Conservation (phyloP, 1,284 basidiomycete species). For the Phylloboletellus chloephorus region DNA sequence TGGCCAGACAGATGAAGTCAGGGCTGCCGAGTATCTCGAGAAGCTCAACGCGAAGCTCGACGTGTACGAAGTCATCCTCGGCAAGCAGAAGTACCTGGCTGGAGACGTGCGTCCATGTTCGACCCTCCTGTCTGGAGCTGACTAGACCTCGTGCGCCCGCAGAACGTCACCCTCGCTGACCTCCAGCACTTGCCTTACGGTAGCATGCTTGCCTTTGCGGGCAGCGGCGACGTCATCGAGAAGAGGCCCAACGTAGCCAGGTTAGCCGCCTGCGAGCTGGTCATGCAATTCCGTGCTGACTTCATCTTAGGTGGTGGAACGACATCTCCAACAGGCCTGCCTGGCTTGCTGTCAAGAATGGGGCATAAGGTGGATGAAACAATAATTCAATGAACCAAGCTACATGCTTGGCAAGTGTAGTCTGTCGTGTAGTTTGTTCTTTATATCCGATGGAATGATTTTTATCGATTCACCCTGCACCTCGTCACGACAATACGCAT, state of each 20-base stretch:
- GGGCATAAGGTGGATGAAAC: constrained; percentile 4
- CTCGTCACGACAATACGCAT: too few relatives aligned
- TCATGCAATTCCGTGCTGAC: constrained; percentile 2
- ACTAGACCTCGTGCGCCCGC: constrained; percentile 8
- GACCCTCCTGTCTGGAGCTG: not conserved
- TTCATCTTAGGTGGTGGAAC: constrained; percentile 29
- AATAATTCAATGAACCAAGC: too few relatives aligned
- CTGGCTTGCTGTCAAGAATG: constrained; percentile 26
- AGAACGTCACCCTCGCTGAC: constrained; percentile 47
- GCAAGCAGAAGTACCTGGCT: constrained; percentile 44
- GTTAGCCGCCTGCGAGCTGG: constrained; percentile 11
- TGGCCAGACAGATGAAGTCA: constrained; percentile 23
- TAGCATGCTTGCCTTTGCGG: not conserved
- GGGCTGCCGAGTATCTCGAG: constrained; percentile 21
- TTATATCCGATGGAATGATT: too few relatives aligned
- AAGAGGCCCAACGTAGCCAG: constrained; percentile 23
- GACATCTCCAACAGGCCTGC: constrained; percentile 21
- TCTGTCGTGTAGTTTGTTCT: too few relatives aligned
- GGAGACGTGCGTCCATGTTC: constrained; percentile 37
- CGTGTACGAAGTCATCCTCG: constrained; percentile 43
- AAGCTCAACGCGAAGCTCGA: constrained; percentile 35
- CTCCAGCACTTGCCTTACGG: constrained; percentile 50
- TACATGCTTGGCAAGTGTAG: too few relatives aligned
- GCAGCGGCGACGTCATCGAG: constrained; percentile 8
- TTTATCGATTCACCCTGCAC: too few relatives aligned